phyloP scores from a whole-genome alignment of 257 asterid genomes.

The Mentha longifolia region DNA sequence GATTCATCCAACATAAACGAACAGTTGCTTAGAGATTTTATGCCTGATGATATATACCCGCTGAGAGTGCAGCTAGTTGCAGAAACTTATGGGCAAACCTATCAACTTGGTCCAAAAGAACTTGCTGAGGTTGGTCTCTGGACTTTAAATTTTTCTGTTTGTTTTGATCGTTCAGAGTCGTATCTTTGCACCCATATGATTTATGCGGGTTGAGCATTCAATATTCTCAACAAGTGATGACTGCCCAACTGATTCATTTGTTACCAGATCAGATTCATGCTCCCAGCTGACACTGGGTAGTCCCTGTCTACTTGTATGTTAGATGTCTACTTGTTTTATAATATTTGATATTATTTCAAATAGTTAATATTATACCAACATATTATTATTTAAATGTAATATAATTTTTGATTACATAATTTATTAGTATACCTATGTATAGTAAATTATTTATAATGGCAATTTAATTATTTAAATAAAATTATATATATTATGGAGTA shows the following conservation, averaged over 20 bases:
- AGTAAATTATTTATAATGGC: too few relatives aligned
- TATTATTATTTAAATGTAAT: too few relatives aligned
- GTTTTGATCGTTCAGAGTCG: slow-evolving; percentile 21
- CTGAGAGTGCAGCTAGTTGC: slow-evolving; percentile 60
- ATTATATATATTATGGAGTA: too few relatives aligned
- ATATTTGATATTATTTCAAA: too few relatives aligned
- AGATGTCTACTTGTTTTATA: slow-evolving; percentile 13
- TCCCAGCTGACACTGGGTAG: slow-evolving; percentile 53
- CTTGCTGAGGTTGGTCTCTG: slow-evolving; percentile 52
- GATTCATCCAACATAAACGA: slow-evolving; percentile 57
- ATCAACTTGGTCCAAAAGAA: slow-evolving; percentile 49
- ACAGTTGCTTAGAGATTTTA: slow-evolving; percentile 66
- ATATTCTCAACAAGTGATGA: slow-evolving; percentile 53
- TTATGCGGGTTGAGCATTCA: slow-evolving; percentile 49
- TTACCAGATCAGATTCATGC: slow-evolving; percentile 51
- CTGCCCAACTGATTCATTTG: slow-evolving; percentile 55
- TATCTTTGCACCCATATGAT: slow-evolving; percentile 30
- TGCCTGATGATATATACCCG: slow-evolving; percentile 77
- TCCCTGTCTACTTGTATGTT: slow-evolving; percentile 65
- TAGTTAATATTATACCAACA: too few relatives aligned
- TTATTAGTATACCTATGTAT: too few relatives aligned
- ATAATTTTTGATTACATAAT: too few relatives aligned
- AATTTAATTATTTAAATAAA: too few relatives aligned
- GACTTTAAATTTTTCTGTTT: slow-evolving; percentile 25
- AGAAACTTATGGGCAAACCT: slow-evolving; percentile 53